These are phyloP conservation scores for Takashimella tepidaria DNA, from an alignment of 1,284 basidiomycete species.

Conservation along the genomic window DNA sequence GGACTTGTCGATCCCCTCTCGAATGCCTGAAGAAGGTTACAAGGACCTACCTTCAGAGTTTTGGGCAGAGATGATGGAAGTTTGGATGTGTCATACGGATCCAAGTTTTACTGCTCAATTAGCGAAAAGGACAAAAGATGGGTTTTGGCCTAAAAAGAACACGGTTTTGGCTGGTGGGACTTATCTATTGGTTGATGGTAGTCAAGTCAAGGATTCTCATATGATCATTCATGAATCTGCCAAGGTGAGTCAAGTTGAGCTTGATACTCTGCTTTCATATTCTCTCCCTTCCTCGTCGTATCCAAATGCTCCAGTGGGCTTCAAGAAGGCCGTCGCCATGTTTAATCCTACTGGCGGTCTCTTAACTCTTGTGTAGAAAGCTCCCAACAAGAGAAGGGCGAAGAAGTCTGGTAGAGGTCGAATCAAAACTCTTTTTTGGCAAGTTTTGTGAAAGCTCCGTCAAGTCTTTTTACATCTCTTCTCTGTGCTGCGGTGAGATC, in stretches of 20 bases:
- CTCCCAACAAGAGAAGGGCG: no score
- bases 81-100: constrained; percentile 96
- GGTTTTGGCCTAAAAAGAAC: constrained; percentile 69
- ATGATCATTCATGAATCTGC: constrained; percentile 51
- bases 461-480: no score
- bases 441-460: no score
- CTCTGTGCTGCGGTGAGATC: neutral
- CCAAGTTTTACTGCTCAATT: constrained; percentile 71
- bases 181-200: constrained; percentile 70
- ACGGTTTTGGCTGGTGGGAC: constrained; percentile 78
- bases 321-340: constrained; percentile 76
- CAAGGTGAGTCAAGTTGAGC: constrained; percentile 63
- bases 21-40: constrained; percentile 61
- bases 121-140: constrained; percentile 58
- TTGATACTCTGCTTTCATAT: no score
- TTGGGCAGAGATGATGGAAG: constrained; percentile 94
- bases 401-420: no score
- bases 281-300: constrained; percentile 12
- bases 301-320: constrained; percentile 55
- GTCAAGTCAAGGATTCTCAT: constrained; percentile 56
- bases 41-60: constrained; percentile 87
- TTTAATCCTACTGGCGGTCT: constrained; percentile 58
- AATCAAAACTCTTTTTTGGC: constrained; percentile 41
- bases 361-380: constrained; percentile 18
- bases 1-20: constrained; percentile 60